phyloP scores from a whole-genome alignment of 805 yeast genomes.

The Candida patagonica region DNA sequence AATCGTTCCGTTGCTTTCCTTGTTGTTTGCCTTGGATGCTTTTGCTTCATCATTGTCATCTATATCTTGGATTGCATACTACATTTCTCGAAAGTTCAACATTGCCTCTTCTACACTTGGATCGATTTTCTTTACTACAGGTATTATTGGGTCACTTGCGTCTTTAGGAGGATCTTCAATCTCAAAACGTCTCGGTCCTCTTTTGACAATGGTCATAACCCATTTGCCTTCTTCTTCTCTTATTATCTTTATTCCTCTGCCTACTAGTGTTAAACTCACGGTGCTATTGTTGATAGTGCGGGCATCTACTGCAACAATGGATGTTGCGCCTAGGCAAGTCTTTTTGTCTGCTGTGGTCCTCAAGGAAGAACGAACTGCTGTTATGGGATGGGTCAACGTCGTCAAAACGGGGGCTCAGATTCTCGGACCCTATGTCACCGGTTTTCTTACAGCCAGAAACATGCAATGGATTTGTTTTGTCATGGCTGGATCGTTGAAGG shows the following conservation, averaged over 20 bases:
- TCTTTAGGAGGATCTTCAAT: constrained; percentile 31
- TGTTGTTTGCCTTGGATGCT: constrained; percentile 66
- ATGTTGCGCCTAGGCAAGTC: constrained; percentile 82
- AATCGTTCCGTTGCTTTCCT: constrained; percentile 21
- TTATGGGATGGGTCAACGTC: constrained; percentile 77
- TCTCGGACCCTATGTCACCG: constrained; percentile 69
- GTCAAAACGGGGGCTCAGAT: constrained; percentile 78
- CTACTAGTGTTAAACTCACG: constrained; percentile 34
- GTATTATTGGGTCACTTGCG: constrained; percentile 54
- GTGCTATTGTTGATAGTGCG: constrained; percentile 44
- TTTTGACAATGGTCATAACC: constrained; percentile 59
- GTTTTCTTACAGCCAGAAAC: constrained; percentile 45
- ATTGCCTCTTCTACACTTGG: constrained; percentile 55
- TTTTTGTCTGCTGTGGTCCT: constrained; percentile 59
- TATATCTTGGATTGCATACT: constrained; percentile 74
- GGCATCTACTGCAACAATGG: constrained; percentile 66
- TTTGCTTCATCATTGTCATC: constrained; percentile 79
- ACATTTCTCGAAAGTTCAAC: constrained; percentile 49
- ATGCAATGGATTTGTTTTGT: constrained; percentile 27
- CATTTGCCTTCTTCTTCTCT: constrained; percentile 71
- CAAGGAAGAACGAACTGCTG: constrained; percentile 58
- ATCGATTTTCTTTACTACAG: constrained; percentile 53
- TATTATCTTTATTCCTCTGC: constrained; percentile 44
- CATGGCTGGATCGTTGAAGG: constrained; percentile 28
- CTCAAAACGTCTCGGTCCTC: constrained; percentile 63